Evolutionary conservation across 306 rosid genomes (phyloP).

Genomic region (Ziziphus jujuba): DNA sequence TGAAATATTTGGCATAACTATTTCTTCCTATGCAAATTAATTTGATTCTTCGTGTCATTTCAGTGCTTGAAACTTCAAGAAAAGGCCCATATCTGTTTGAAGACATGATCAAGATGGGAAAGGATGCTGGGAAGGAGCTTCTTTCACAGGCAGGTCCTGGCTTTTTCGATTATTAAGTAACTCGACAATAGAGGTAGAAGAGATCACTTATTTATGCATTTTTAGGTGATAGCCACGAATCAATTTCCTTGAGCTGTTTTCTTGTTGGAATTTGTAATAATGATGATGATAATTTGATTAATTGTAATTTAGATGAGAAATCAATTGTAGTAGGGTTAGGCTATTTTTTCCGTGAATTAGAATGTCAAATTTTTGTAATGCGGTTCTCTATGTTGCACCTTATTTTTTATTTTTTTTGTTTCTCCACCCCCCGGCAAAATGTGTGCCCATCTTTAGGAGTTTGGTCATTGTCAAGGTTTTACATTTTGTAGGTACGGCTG

Average conservation of each 20-base stretch:
- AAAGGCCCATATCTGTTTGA: conserved; percentile 56
- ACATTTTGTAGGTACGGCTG: no score
- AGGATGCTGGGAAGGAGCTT: conserved; percentile 87
- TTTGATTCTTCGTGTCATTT: conserved; percentile 8
- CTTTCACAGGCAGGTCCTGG: conserved; percentile 80
- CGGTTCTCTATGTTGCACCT: neutral
- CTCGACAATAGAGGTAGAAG: neutral
- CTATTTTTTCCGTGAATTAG: neutral
- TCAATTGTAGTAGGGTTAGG: neutral
- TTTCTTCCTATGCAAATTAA: neutral
- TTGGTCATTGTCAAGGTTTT: no score
- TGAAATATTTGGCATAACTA: conserved; percentile 3
- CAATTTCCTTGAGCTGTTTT: conserved; percentile 1
- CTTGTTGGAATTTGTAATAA: neutral
- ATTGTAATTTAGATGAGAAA: conserved; percentile 21
- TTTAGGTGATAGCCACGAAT: conserved; percentile 11
- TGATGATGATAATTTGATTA: conserved; percentile 6
- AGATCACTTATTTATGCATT: neutral
- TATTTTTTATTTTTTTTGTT: no score
- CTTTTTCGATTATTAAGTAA: conserved; percentile 53
- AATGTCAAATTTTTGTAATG: neutral
- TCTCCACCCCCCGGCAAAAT: no score
- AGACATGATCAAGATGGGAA: conserved; percentile 79
- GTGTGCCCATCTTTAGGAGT: no score
- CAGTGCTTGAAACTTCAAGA: conserved; percentile 84